These are phyloP conservation scores for Eucalyptus camaldulensis DNA, from an alignment of 345 rosid species.

Conservation along the genomic window DNA sequence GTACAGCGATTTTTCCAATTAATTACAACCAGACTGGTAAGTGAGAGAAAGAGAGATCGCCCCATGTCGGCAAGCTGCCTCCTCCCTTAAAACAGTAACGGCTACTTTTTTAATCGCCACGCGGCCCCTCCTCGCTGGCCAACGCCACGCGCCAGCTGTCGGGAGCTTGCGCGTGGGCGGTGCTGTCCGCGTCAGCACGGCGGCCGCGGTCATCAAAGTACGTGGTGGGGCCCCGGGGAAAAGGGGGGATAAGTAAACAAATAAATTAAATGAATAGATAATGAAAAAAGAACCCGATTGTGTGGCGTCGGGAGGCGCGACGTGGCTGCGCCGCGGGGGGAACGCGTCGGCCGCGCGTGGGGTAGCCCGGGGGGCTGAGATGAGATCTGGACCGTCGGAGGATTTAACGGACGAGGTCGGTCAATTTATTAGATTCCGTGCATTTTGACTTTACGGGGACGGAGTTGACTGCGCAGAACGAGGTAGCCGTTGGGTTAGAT, in stretches of 20 bases:
- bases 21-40: not conserved
- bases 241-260: rapidly evolving
- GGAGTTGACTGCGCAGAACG: not conserved
- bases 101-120: not conserved
- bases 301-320: not conserved
- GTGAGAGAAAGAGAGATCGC: not conserved
- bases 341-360: not conserved
- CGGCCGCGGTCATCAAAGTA: not conserved
- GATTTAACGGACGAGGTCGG: not conserved
- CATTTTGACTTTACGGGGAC: not conserved
- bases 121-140: not conserved
- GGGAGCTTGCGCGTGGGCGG: not conserved
- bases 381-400: not conserved
- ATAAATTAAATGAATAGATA: not conserved
- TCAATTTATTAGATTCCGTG: not conserved
- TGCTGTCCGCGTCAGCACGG: not conserved
- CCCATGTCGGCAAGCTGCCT: not conserved
- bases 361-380: not conserved
- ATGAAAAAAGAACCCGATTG: not conserved
- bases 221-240: not conserved
- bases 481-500: not conserved
- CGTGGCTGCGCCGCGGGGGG: not conserved
- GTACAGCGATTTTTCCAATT: not conserved
- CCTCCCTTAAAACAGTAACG: not conserved
- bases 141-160: not conserved